Evolutionary conservation across 495 filamentous ascomycete species (phyloP).

Genomic region (Penicillium arizonense): DNA sequence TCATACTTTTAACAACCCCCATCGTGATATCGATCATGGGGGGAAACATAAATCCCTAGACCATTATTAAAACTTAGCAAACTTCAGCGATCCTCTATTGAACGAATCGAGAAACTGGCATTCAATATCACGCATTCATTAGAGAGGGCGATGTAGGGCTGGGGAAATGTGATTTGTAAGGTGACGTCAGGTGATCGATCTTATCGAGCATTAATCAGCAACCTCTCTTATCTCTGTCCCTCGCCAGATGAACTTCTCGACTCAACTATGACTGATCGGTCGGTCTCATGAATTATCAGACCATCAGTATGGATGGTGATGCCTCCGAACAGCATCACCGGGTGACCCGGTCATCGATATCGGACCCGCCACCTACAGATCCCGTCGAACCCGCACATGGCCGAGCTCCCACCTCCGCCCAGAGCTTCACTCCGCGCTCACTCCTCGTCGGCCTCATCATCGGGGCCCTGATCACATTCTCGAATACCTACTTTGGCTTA

Average conservation of each 20-base stretch:
- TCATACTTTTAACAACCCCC: too few relatives aligned
- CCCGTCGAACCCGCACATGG: neutral
- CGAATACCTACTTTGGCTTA: slow-evolving; percentile 96
- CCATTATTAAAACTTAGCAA: too few relatives aligned
- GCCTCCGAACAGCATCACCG: slow-evolving; percentile 12
- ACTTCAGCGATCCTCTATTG: too few relatives aligned
- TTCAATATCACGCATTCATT: too few relatives aligned
- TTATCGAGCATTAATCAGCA: slow-evolving; percentile 12
- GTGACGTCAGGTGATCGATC: slow-evolving; percentile 25
- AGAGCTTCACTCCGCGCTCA: slow-evolving; percentile 77
- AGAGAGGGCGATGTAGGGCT: too few relatives aligned
- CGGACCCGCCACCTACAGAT: slow-evolving; percentile 2
- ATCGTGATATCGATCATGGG: too few relatives aligned
- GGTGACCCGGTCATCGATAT: slow-evolving; percentile 6
- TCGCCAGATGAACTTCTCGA: neutral
- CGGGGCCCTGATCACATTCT: slow-evolving; percentile 87
- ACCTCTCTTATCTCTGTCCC: too few relatives aligned
- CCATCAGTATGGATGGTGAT: slow-evolving; percentile 34
- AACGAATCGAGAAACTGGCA: too few relatives aligned
- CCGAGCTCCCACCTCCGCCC: slow-evolving; percentile 26
- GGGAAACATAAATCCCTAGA: too few relatives aligned
- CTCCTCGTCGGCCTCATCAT: slow-evolving; percentile 78
- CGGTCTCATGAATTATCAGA: slow-evolving; percentile 38
- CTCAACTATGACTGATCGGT: slow-evolving; percentile 9
- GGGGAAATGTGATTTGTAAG: too few relatives aligned